Base-by-base conservation (phyloP, 805 yeast species). In the Scheffersomyces stipitis region DNA sequence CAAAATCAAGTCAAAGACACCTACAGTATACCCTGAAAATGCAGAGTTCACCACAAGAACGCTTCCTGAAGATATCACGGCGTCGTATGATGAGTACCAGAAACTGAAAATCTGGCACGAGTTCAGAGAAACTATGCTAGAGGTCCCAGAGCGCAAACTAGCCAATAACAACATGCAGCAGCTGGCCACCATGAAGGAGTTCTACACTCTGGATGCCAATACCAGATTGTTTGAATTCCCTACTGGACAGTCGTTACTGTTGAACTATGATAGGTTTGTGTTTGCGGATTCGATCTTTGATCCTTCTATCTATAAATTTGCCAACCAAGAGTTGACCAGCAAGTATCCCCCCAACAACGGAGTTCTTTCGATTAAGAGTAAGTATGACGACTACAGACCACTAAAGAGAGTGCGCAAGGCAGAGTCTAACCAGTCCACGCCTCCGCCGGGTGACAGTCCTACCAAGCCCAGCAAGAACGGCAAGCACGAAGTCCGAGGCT, bases 271-370 rank as follows among this genome's bases (percentile, higher is more conserved):
- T 46, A 69, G 96, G 40, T 80, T 66, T 44, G 69, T 72, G 31
- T 60, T 86, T 42, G 84, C 84, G 1, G 93, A 89, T 53, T 69
- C 84, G n/a, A 54, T 90, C 34, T 87, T 89, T 54, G 74, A 69
- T 31, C 91, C 95, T 3, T 58, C 60, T 5, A 56, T 66, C 26
- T 73, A 73, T 40, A 64, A 63, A 39, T 64, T 59, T 50, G 33
- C 48, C 15, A 43, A 52, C 34, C 44, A 49, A 20, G 40, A 37
- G 24, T 41, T 58, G 10, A 37, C 51, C 9, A 44, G 47, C 2
- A 56, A 53, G 36, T 66, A 66, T 41, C 60, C 67, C 5, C 48
- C 61, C 7, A 60, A 75, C 44, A 74, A 74, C 45, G 91, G 91
- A 20, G 77, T 76, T 38, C 42, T 69, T 15, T 38, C 47, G 18